Evolutionary conservation across 352 stramenopile genomes (phyloP), one percentile per base, ranked within the genome.

Genomic region (Phytophthora lateralis): DNA sequence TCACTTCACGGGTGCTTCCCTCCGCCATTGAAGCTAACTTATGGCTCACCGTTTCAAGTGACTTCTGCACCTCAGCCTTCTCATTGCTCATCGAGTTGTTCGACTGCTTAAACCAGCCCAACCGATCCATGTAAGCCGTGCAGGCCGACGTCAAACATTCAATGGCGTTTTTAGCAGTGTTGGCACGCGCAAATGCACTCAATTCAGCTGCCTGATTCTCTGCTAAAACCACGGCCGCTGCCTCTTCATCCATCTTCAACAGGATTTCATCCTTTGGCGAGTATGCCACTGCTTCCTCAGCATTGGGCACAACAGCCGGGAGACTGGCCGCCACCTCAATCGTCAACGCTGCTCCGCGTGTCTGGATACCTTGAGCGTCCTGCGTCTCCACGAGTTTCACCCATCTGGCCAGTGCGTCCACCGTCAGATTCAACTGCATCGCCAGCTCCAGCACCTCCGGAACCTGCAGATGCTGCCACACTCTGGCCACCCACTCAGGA

Each of bases 131-230:
- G 24, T 79, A 82, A 4, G 62, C 52, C 9, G 61, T 59, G 18
- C 78, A 86, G 6, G 71, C 71, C 11, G 54, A 49, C 21, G 73
- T 81, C 17, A 90, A 46, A 32, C 61, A 60, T 29, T 71, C 58
- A 41, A 91, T 88, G 3, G 73, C 63, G 10, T 65, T 66, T 46
- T 78, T 65, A 0, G 76, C 72, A 17, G 75, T 73, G 12, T 69
- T 66, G 1, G 80, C 75, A 7, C 77, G 63, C 54, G 48, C 60
- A 35, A 57, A 70, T 0, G 76, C 65, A 51, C 42, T 78, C 17
- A 62, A 3, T 3, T 68, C 48, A 30, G 17, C 30, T 21, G 51
- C 37, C n/a, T 60, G n/a, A 4, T 51, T 60, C 17, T 75, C 64
- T 8, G 30, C 44, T 27, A 80, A 30, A 12, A 53, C 45, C 39